Percentiles rank a stretch among this genome's conserved stretches.
These are phyloP conservation scores for Aspergillus cejpii DNA, from an alignment of 2,329 filamentous ascomycete species.

Conservation along the genomic window DNA sequence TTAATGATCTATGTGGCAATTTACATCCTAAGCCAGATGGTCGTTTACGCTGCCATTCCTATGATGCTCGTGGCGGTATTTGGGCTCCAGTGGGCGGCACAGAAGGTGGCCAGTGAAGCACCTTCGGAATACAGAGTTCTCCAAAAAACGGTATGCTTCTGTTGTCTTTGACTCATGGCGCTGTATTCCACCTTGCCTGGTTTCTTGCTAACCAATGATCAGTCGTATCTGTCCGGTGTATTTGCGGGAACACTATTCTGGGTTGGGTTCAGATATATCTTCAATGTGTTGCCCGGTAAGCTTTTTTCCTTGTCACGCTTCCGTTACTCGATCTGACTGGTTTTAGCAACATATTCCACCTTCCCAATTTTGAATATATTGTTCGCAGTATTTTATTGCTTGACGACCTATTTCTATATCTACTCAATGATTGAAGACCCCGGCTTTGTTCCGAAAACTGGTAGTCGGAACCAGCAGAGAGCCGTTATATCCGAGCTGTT, in stretches of 20 bases:
- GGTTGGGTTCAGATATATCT: constrained; percentile 68
- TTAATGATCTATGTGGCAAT: constrained; percentile 64
- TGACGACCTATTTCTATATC: constrained; percentile 80
- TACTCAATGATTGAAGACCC: constrained; percentile 82
- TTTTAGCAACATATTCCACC: constrained; percentile 56
- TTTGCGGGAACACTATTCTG: constrained; percentile 83
- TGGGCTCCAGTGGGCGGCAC: constrained; percentile 66
- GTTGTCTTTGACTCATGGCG: neutral
- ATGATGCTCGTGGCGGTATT: constrained; percentile 58
- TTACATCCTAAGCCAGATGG: constrained; percentile 65
- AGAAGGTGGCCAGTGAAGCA: constrained; percentile 72
- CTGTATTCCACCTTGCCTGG: neutral
- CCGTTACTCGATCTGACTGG: constrained; percentile 6
- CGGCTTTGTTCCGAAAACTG: constrained; percentile 84
- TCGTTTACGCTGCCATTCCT: constrained; percentile 70
- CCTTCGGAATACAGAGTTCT: constrained; percentile 83
- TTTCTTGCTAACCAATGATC: constrained; percentile 15
- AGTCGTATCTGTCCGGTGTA: constrained; percentile 90
- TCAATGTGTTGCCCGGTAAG: constrained; percentile 65
- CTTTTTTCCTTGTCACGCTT: constrained; percentile 1
- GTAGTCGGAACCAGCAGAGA: constrained; percentile 83
- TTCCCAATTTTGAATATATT: constrained; percentile 71
- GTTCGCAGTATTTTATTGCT: constrained; percentile 58
- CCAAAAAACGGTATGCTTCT: constrained; percentile 68
- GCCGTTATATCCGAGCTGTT: constrained; percentile 82